phyloP scores from a whole-genome alignment of 2,329 filamentous ascomycete genomes.

The Colletotrichum falcatum region DNA sequence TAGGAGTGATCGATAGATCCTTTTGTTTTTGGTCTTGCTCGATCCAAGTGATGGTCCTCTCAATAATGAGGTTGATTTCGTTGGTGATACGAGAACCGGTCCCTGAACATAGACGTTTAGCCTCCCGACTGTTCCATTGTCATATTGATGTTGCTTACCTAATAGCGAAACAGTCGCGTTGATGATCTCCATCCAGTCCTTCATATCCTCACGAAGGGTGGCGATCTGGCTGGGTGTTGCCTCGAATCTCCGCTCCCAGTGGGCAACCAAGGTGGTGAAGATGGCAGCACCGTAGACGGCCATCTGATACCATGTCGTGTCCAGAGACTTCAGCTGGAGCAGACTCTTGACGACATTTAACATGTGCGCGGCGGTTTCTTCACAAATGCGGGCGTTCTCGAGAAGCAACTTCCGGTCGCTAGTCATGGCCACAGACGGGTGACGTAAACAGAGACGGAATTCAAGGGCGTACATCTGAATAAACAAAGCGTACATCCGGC shows the following conservation, averaged over 20 bases:
- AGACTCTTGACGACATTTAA: constrained; percentile 70
- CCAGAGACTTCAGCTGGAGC: constrained; percentile 73
- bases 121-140: too few species aligned
- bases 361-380: constrained; percentile 74
- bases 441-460: constrained; percentile 69
- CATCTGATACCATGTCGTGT: constrained; percentile 83
- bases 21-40: constrained; percentile 57
- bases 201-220: constrained; percentile 75
- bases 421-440: constrained; percentile 70
- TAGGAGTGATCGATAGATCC: constrained; percentile 17
- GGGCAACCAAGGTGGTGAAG: constrained; percentile 77
- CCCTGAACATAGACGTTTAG: constrained; percentile 49
- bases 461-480: constrained; percentile 66
- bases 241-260: constrained; percentile 74
- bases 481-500: constrained; percentile 65
- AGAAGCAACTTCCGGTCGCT: constrained; percentile 66
- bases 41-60: constrained; percentile 65
- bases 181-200: constrained; percentile 75
- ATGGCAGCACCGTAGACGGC: constrained; percentile 80
- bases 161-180: constrained; percentile 74
- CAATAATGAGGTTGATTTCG: constrained; percentile 61
- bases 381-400: constrained; percentile 74
- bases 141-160: constrained; percentile 61
- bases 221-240: constrained; percentile 69
- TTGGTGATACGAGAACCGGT: constrained; percentile 57